phyloP scores from a whole-genome alignment of 2,329 filamentous ascomycete genomes.

The Fusarium citri region DNA sequence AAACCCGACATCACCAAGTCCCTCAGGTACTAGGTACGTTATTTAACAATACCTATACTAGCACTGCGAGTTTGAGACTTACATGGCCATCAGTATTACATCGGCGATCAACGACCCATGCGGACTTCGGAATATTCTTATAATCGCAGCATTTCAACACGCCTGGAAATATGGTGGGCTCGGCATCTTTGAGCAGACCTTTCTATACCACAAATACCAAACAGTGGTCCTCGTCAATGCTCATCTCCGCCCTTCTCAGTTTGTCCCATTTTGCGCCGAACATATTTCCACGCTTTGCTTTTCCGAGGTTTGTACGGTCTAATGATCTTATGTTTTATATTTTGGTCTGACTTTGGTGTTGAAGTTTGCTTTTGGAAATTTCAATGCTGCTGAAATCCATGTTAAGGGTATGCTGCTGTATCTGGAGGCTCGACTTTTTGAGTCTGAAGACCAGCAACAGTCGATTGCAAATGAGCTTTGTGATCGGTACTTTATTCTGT shows the following conservation, averaged over 20 bases:
- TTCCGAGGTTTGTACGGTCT: not conserved
- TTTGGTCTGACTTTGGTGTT: not conserved
- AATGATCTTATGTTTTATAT: not conserved
- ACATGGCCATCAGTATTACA: not conserved
- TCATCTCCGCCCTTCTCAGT: not conserved
- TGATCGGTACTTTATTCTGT: not conserved
- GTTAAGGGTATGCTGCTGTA: not conserved
- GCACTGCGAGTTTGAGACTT: not conserved
- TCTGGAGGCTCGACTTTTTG: not conserved
- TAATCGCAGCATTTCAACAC: not conserved
- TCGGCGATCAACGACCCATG: not conserved
- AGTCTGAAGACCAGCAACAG: not conserved
- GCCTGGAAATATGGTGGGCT: not conserved
- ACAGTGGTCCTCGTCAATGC: not conserved
- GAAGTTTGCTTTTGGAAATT: not conserved
- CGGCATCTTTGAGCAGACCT: not conserved
- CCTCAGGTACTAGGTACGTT: not conserved
- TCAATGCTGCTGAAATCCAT: not conserved
- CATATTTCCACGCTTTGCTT: not conserved
- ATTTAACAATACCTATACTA: not conserved
- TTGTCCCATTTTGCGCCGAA: not conserved
- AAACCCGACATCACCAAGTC: not conserved
- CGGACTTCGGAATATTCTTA: not conserved
- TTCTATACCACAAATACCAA: not conserved
- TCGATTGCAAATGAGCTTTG: not conserved